These are phyloP conservation scores for Fusarium sp. DNA, from an alignment of 2,329 filamentous ascomycete genomes.

Conservation along the genomic window DNA sequence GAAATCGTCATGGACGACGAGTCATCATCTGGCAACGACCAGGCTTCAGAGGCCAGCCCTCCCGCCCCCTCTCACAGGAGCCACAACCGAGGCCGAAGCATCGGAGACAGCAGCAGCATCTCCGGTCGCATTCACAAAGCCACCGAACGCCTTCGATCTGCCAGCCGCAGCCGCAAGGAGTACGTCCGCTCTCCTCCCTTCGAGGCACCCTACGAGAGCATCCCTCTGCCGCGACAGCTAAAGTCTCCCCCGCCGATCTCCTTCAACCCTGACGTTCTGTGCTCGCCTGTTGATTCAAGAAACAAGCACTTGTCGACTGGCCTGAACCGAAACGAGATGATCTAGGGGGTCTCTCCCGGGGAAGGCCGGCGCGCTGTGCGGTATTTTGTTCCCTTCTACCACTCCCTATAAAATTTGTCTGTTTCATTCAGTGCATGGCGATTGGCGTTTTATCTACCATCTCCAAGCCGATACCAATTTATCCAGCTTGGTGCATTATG, in stretches of 20 bases:
- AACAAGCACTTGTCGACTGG: conserved; percentile 59
- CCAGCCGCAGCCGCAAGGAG: conserved; percentile 64
- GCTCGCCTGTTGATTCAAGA: conserved; percentile 47
- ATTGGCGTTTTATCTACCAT: conserved; percentile 47
- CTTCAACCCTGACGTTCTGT: conserved; percentile 51
- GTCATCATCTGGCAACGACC: conserved; percentile 47
- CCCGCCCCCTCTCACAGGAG: conserved; percentile 53
- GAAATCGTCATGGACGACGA: conserved; percentile 74
- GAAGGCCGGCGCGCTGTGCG: conserved; percentile 7
- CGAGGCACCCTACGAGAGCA: conserved; percentile 55
- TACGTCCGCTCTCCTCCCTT: conserved; percentile 39
- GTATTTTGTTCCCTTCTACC: conserved; percentile 29
- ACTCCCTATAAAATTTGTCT: conserved; percentile 35
- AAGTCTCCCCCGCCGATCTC: conserved; percentile 51
- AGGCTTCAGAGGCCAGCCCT: conserved; percentile 37
- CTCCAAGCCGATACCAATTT: conserved; percentile 35
- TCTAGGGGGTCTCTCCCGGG: conserved; percentile 50
- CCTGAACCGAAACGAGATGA: conserved; percentile 64
- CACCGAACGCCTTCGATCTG: conserved; percentile 68
- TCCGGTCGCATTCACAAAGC: conserved; percentile 64
- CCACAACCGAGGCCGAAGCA: conserved; percentile 67
- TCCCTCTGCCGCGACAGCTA: conserved; percentile 46
- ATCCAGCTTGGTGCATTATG: conserved; percentile 18
- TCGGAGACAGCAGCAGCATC: conserved; percentile 60
- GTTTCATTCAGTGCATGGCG: conserved; percentile 52